Base-by-base conservation (phyloP, 2,329 filamentous ascomycete genomes). In the Aspergillus brasiliensis region DNA sequence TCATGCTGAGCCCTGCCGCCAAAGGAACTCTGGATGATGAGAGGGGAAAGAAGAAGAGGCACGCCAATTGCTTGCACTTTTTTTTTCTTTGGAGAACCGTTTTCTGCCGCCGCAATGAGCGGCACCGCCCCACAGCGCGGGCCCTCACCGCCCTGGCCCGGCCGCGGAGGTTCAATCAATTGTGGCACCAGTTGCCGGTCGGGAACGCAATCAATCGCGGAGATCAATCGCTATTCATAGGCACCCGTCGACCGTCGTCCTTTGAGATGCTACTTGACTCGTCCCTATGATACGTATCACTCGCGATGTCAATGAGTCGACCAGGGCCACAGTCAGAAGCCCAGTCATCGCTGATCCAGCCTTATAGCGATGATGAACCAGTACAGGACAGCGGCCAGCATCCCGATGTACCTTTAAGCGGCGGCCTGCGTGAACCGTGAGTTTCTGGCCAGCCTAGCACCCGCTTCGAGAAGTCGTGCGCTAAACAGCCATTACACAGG, bases 381-480 rank as follows among this genome's bases (percentile, higher is more conserved):
- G 65, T 69, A 57, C 66, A 63, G 52, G 65, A 69, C 62, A 58
- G 28, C 21, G 23, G 53, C 54, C 53, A 37, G 34, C 34, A 46
- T 27, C 51, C 61, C 17, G 65, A 67, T 61, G 69, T 71, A 59
- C 61, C 72, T 53, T 65, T 73, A 47, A 65, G 63, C 53, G 74
- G 77, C 53, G 61, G 67, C 56, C 63, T 74, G 51, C 61, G 67
- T 61, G 73, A 77, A 48, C 75, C 73, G 76, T 79, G 64, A 65
- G 74, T 63, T 44, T 28, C 47, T 53, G 25, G 48, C 19, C 13
- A 44, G n/a, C 56, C 8, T 15, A 40, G 13, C 1, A 34, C 28
- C 21, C 7, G 19, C 25, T 10, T 13, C 25, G 13, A 8, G 10
- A 7, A 40, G 47, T 37, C 21, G 10, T 57, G 21, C 64, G 19